Base-by-base conservation (phyloP, 352 stramenopile genomes). In the Thalassiosira pacifica region DNA sequence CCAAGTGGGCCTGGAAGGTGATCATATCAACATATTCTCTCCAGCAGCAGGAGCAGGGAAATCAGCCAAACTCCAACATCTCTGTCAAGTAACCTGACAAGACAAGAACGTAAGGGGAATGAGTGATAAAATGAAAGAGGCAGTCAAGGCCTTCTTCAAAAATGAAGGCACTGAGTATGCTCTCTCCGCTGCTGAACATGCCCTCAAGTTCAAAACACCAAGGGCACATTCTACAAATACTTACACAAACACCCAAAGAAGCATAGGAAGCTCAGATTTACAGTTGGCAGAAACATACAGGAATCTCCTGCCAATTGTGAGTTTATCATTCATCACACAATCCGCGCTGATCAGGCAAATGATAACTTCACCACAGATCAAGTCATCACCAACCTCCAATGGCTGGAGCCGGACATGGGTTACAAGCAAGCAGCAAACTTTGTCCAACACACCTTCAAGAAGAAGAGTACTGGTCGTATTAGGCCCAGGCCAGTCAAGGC, bases 301-400 rank as follows among this genome's bases (percentile, higher is more conserved):
- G 40, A 71, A 1, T 53, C 57, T n/a, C 1, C 3, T 26, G 24
- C 29, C 2, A 57, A 71, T 22, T 27, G 2, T 2, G 40, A 79
- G 37, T 71, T 79, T 53, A 32, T 79, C 18, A 27, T 70, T 3
- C 71, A 79, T 24, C 40, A 65, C 48, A 53, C 57, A 8, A 57
- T 79, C 19, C 74, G 31, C 19, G 40, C 61, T 65, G 74, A 82
- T 29, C 48, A 45, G 10, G 74, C 63, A 4, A 82, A 82, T 24
- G 52, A 76, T 2, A 57, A 53, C 5, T 26, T 64, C 32, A 75
- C 34, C 1, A 29, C 8, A 24, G 32, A 9, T 18, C 22, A 82
- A 55, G 27, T 76, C 2, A 66, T 76, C 9, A 40, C 60, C 3
- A 75, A 76, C 2, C 3, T 76, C 8, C 31, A 37, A 10, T 22